Conservation (phyloP, 139 green algal genomes). For the Volvox reticuliferus region DNA sequence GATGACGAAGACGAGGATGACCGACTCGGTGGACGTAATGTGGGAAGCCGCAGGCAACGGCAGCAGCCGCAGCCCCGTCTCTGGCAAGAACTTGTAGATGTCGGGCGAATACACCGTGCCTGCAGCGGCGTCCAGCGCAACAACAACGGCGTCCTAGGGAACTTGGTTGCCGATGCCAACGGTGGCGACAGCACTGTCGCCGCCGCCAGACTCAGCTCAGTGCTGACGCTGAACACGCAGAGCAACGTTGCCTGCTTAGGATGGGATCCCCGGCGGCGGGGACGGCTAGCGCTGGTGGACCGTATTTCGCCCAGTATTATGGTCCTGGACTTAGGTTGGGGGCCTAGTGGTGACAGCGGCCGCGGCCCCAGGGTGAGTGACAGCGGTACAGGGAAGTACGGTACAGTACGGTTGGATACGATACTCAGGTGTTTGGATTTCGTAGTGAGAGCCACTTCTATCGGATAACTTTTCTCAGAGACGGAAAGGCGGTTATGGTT, state of each 20-base stretch:
- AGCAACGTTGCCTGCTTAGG: constrained; percentile 7
- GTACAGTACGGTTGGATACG: too few relatives aligned
- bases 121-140: neutral
- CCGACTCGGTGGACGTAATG: neutral
- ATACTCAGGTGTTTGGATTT: too few relatives aligned
- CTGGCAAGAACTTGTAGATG: constrained; percentile 4
- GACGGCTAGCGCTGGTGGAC: constrained; percentile 4
- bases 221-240: neutral
- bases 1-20: neutral
- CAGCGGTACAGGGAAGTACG: too few relatives aligned
- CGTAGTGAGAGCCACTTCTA: too few relatives aligned
- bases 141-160: neutral
- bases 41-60: neutral
- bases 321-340: constrained; percentile 30
- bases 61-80: neutral
- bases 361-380: neutral
- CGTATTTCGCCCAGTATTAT: neutral
- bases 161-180: neutral
- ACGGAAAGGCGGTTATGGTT: too few relatives aligned
- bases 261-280: constrained; percentile 32
- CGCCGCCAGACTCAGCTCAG: neutral
- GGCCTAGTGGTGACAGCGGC: too few relatives aligned
- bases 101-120: neutral
- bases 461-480: too few relatives aligned
- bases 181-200: neutral